phyloP scores from a whole-genome alignment of 2,329 filamentous ascomycete species.

The Paracorniculantispora psalliotae region DNA sequence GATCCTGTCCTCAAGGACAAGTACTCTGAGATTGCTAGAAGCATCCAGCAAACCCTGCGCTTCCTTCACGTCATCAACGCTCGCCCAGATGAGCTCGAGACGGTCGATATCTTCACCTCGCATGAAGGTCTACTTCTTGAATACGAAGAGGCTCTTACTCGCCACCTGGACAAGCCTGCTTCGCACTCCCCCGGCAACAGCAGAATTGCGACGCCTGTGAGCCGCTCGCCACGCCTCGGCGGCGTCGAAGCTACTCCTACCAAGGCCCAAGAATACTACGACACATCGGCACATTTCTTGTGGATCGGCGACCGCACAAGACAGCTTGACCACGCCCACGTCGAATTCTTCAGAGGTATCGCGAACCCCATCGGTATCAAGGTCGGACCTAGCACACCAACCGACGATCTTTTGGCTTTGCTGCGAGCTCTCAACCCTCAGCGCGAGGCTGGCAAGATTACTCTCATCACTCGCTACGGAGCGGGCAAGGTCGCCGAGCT shows the following conservation, averaged over 20 bases:
- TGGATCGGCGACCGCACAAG: slow-evolving; percentile 98
- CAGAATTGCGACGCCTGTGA: slow-evolving; percentile 23
- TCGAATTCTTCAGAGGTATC: slow-evolving; percentile 96
- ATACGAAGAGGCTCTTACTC: slow-evolving; percentile 85
- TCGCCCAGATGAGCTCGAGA: slow-evolving; percentile 76
- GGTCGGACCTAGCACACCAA: slow-evolving; percentile 80
- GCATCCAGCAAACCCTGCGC: slow-evolving; percentile 83
- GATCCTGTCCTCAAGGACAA: slow-evolving; percentile 78
- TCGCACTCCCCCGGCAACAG: slow-evolving; percentile 28
- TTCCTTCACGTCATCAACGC: slow-evolving; percentile 95
- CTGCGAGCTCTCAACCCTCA: slow-evolving; percentile 81
- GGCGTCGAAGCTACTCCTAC: slow-evolving; percentile 16
- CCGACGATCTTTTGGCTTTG: slow-evolving; percentile 69
- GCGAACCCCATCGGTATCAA: slow-evolving; percentile 96
- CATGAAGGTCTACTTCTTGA: slow-evolving; percentile 92
- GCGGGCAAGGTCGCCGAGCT: slow-evolving; percentile 68
- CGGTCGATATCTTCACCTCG: slow-evolving; percentile 90
- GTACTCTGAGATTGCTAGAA: slow-evolving; percentile 78
- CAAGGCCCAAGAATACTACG: slow-evolving; percentile 66
- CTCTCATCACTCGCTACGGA: slow-evolving; percentile 92
- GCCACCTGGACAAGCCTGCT: slow-evolving; percentile 62
- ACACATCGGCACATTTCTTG: slow-evolving; percentile 93
- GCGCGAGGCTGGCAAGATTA: slow-evolving; percentile 85
- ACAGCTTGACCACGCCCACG: slow-evolving; percentile 86
- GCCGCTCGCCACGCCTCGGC: slow-evolving; percentile 19